phyloP scores from a whole-genome alignment of 805 yeast genomes.

The Candida boidinii region DNA sequence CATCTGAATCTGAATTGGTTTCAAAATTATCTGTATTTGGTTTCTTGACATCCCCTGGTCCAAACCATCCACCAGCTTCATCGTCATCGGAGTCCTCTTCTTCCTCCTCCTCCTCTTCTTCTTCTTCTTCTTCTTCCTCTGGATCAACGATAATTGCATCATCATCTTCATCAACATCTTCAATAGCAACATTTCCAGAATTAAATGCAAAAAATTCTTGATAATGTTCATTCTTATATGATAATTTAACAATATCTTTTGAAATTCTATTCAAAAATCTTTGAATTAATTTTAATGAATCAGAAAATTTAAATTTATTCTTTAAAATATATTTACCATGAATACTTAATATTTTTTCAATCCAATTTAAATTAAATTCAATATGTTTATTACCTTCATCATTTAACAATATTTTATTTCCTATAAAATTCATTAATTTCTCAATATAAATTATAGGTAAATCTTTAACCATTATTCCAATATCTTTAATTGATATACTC shows the following conservation, averaged over 20 bases:
- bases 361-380: conserved; percentile 81
- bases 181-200: conserved; percentile 18
- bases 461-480: conserved; percentile 55
- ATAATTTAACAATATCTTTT: conserved; percentile 56
- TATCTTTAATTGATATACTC: conserved; percentile 47
- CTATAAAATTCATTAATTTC: conserved; percentile 61
- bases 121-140: conserved; percentile 18
- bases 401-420: conserved; percentile 49
- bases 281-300: conserved; percentile 61
- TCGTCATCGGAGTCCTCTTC: conserved; percentile 23
- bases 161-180: conserved; percentile 16
- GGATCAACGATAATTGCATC: conserved; percentile 21
- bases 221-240: conserved; percentile 45
- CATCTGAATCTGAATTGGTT: conserved; percentile 29
- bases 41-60: conserved; percentile 21
- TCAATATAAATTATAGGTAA: conserved; percentile 73
- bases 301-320: conserved; percentile 54
- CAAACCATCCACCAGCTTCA: conserved; percentile 26
- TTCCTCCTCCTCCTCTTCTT: conserved; percentile 19
- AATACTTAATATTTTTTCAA: conserved; percentile 51
- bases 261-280: conserved; percentile 68
- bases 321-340: conserved; percentile 72
- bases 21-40: conserved; percentile 21
- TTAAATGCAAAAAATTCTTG: conserved; percentile 38
- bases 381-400: conserved; percentile 78